Evolutionary conservation across 2,329 filamentous ascomycete species (phyloP), one percentile per base, ranked within the genome.

Genomic region (Xylariaceae sp.): DNA sequence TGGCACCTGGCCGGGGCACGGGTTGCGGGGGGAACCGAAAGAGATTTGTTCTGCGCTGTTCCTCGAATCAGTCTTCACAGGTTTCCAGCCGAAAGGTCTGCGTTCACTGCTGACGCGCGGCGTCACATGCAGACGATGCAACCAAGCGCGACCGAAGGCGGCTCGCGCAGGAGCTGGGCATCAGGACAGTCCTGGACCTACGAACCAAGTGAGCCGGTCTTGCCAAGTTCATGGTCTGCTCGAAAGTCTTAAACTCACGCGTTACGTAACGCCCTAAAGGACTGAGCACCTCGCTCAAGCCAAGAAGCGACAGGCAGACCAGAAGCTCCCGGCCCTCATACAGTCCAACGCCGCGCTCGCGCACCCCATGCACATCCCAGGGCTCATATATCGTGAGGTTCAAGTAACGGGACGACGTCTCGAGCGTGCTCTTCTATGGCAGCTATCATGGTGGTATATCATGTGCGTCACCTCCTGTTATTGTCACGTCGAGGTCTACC

Each of bases 181-280:
- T 95, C 60, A 81, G 78, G 61, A 89, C 84, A 2, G 80, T 95
- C 41, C 80, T 95, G 56, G 91, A 95, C 72, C 74, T 95, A 8
- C 81, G 91, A 53, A 89, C 89, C 58, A 83, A 86, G 83, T 89
- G 77, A 56, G 70, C 6, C 4, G 43, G 11, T 40, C 27, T 8
- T 31, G 32, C 43, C 43, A 32, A 45, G 43, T 32, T 30, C 43
- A 29, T 4, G 27, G 19, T 29, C 9, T 4, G 9, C 2, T 31
- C 43, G 19, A 27, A 45, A 19, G 11, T 32, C 11, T 8, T n/a
- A 6, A 19, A 34, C 43, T n/a, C 34, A 31, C 34, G 34, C 8
- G 35, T 1, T 37, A 11, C 5, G 26, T 44, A 50, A 57, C 37
- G 4, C 40, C 27, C 8, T 34, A 12, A 44, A 88, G 85, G 62